A percentile compares a stretch with the other conserved stretches of the same genome.
phyloP scores from a whole-genome alignment of 495 filamentous ascomycete genomes.

The Xylaria grammica region DNA sequence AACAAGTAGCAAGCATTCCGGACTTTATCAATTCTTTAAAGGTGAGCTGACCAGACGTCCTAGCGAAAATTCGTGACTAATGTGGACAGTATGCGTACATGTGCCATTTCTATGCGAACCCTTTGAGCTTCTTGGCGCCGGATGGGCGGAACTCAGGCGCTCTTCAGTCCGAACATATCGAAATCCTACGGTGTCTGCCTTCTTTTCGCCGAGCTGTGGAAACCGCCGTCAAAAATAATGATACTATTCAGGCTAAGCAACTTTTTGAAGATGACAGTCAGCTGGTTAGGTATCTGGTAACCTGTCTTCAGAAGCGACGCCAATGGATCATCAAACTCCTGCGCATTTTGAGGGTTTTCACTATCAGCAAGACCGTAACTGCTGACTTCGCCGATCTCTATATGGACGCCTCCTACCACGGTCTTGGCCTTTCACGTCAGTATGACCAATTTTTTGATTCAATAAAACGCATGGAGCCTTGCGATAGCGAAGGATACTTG shows the following conservation, averaged over 20 bases:
- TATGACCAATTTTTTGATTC: slow-evolving; percentile 41
- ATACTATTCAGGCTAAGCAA: slow-evolving; percentile 40
- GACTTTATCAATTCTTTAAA: slow-evolving; percentile 80
- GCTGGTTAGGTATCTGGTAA: slow-evolving; percentile 27
- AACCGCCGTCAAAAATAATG: slow-evolving; percentile 39
- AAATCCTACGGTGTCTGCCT: slow-evolving; percentile 76
- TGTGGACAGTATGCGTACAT: slow-evolving; percentile 81
- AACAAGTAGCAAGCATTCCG: slow-evolving; percentile 87
- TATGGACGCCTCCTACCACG: slow-evolving; percentile 41
- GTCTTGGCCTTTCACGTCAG: slow-evolving; percentile 38
- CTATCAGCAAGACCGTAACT: slow-evolving; percentile 20
- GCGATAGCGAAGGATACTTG: slow-evolving; percentile 45
- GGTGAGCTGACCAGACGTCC: slow-evolving; percentile 51
- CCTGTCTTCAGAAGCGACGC: slow-evolving; percentile 29
- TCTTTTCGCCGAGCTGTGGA: slow-evolving; percentile 72
- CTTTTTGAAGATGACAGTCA: slow-evolving; percentile 49
- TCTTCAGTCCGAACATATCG: slow-evolving; percentile 64
- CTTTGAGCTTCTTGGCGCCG: slow-evolving; percentile 70
- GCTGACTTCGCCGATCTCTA: slow-evolving; percentile 45
- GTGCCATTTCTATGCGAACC: slow-evolving; percentile 94
- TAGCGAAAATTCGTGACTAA: not conserved
- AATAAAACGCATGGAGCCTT: slow-evolving; percentile 47
- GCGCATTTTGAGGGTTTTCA: slow-evolving; percentile 32
- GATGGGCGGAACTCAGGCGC: slow-evolving; percentile 42
- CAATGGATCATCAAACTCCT: slow-evolving; percentile 28